Evolutionary conservation across 441 rosid genomes (phyloP), one percentile per base, ranked within the genome.

Genomic region (Manihot esculenta): DNA sequence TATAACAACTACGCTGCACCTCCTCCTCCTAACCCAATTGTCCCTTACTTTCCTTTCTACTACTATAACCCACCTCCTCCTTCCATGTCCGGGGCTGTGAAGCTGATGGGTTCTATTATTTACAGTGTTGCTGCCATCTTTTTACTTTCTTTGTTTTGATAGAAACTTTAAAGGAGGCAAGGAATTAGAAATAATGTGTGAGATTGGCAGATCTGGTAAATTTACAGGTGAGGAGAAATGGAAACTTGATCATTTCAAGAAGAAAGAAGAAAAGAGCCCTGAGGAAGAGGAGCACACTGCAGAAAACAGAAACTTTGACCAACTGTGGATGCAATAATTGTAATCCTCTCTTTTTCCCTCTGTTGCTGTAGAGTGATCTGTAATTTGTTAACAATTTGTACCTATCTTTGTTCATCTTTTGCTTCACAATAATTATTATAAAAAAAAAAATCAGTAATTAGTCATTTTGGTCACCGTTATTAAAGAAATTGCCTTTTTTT

Each of bases 21-120:
- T 7, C 98, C 98, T 1, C 97, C 98, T 0, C 97, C 97, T 18
- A 92, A 94, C 75, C 97, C 96, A 0, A 90, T 94, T 47, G 91
- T 94, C 24, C 97, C 97, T 15, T 94, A 94, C 80, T 94, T 91
- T 41, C 98, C 98, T 5, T 94, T 75, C 68, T 94, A 87, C 85
- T 91, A 80, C 74, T 69, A 91, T 57, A 88, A 26, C 66, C 94
- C 98, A 35, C 96, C 98, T 12, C 88, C 93, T 13, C 78, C 88
- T 59, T 54, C 79, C 17, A 54, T 10, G 64, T 79, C 92, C 26
- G 79, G 72, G 0, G 80, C 88, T 45, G 12, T 30, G 27, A 79
- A 72, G 69, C 42, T 75, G 33, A 47, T 58, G 64, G 24, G 56
- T 61, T 74, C 79, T 53, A 15, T 57, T 42, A 15, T 64, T 57